Conservation (phyloP, 108 stramenopile species). For the Cyclotella choctawhatcheeana region DNA sequence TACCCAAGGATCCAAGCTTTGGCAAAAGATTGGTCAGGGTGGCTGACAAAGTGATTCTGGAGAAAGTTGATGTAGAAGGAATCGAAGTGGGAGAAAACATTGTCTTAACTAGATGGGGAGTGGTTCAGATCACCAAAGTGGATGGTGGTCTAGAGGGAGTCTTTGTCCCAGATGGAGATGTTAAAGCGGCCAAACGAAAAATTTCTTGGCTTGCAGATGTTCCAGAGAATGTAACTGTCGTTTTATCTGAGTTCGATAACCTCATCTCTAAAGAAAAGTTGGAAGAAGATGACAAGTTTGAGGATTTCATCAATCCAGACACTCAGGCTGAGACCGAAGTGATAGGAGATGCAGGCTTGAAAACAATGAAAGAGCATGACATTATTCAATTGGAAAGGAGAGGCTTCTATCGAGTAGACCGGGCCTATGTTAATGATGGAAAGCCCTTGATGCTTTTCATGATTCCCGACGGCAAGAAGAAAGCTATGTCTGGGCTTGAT, state of each 20-base stretch:
- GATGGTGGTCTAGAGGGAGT: slow-evolving; percentile 80
- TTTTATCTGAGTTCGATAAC: slow-evolving; percentile 96
- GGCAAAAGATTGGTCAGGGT: slow-evolving; percentile 86
- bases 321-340: slow-evolving; percentile 85
- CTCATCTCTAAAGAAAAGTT: slow-evolving; percentile 95
- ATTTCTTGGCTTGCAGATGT: slow-evolving; percentile 92
- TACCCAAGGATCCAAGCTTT: slow-evolving; percentile 93
- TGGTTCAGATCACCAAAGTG: slow-evolving; percentile 86
- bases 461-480: slow-evolving; percentile 97
- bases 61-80: slow-evolving; percentile 89
- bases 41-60: slow-evolving; percentile 75
- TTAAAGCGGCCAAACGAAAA: slow-evolving; percentile 93
- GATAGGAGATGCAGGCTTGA: slow-evolving; percentile 84
- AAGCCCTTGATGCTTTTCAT: slow-evolving; percentile 92
- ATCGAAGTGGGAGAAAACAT: slow-evolving; percentile 90
- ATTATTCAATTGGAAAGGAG: slow-evolving; percentile 98
- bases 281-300: slow-evolving; percentile 95
- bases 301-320: slow-evolving; percentile 92
- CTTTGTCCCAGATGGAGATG: slow-evolving; percentile 87
- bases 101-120: slow-evolving; percentile 95
- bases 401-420: slow-evolving; percentile 95
- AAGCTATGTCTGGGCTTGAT: slow-evolving; percentile 93
- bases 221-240: slow-evolving; percentile 50
- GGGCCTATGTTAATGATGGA: slow-evolving; percentile 81
- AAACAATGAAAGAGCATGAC: slow-evolving; percentile 81